Evolutionary conservation across 148 eudicot species (phyloP), one percentile per base, ranked within the genome.

Genomic region (Talinum fruticosum): DNA sequence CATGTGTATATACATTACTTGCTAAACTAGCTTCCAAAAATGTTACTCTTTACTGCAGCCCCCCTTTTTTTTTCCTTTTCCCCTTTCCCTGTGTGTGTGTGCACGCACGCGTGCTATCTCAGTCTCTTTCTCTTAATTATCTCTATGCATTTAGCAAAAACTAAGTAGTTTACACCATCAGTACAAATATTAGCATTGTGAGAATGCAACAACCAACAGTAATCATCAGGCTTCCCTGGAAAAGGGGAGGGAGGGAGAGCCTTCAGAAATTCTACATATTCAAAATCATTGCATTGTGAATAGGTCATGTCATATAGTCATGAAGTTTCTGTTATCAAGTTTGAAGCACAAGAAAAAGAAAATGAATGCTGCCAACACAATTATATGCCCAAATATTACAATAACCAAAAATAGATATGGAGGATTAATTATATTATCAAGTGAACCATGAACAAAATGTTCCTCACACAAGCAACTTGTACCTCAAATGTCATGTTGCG

Each of bases 401-500:
- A 2, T 32, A 16, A 21, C 18, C 4, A 34, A 62, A 28, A 36
- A 45, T 0, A 76, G 21, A 5, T 66, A 10, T 6, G 33, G 16
- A 68, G 4, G 8, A 5, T 33, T 35, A 51, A 24, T 24, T 13
- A 26, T 18, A 47, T 66, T 66, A 33, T 76, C 66, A 54, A 14
- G 26, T 69, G 71, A 53, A 41, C n/a, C 16, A 26, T 10, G 0
- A 66, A n/a, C 24, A 71, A 10, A 16, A 32, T 76, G 35, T 66
- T 28, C 61, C 24, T 32, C 61, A 69, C 67, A 77, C 70, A 51
- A 36, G 26, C 16, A 78, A 73, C 19, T 77, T 72, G 70, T 79
- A 93, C 99, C 99, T 91, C 93, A 82, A 85, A 96, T 67, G 95
- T 93, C 98, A 96, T 93, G 85, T 93, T 96, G 14, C 97, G 93